Conservation (phyloP, 2,329 filamentous ascomycete species). For the Verticillium klebahnii region DNA sequence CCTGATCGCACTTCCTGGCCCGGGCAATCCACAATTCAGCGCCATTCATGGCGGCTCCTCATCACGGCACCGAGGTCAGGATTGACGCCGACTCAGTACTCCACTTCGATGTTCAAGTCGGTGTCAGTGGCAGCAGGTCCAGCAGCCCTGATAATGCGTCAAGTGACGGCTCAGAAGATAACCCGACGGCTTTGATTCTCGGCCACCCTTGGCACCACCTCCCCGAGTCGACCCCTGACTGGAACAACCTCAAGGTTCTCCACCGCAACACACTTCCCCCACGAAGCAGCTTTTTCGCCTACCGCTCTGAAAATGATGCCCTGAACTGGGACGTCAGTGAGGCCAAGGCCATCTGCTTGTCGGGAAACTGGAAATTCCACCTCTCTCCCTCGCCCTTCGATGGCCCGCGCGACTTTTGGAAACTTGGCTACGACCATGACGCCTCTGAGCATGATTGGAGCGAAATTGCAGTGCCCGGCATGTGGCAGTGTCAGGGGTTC, state of each 20-base stretch:
- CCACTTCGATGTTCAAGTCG: background rate
- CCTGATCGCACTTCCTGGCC: too few relatives aligned
- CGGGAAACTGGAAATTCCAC: constrained; percentile 51
- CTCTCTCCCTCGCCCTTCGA: constrained; percentile 39
- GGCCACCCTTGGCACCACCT: background rate
- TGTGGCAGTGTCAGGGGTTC: constrained; percentile 68
- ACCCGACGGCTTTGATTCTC: background rate
- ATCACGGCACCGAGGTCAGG: too few relatives aligned
- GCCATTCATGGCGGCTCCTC: background rate
- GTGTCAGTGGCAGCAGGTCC: background rate
- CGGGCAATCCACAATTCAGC: background rate
- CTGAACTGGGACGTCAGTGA: constrained; percentile 33
- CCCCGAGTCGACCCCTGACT: constrained; percentile 38
- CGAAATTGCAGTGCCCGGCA: constrained; percentile 57
- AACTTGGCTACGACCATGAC: constrained; percentile 32
- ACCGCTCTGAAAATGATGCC: constrained; percentile 41
- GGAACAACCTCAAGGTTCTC: constrained; percentile 54
- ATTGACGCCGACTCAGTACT: background rate
- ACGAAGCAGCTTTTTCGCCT: constrained; percentile 51
- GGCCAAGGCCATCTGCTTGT: constrained; percentile 38
- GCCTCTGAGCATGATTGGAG: constrained; percentile 32
- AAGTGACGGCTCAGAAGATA: constrained; percentile 4
- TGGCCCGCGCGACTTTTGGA: constrained; percentile 36
- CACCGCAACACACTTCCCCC: constrained; percentile 53
- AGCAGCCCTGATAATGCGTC: constrained; percentile 4